Base-by-base conservation (phyloP, 495 filamentous ascomycete species). In the Xylaria telfairii region DNA sequence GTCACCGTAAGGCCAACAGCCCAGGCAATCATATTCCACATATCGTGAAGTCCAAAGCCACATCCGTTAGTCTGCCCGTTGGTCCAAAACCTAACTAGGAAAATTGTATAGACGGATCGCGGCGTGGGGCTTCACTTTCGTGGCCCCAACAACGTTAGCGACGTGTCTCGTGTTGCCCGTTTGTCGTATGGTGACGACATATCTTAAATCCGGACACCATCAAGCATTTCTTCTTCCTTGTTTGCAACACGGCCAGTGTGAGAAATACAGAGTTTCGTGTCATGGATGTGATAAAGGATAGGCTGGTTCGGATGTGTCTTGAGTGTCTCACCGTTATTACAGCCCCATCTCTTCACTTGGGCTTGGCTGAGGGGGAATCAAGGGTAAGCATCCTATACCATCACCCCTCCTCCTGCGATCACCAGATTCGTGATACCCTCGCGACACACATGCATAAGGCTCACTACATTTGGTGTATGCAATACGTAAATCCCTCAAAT, bases 371-470 rank as follows among this genome's bases (percentile, higher is more conserved):
- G 46, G 37, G 62, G 62, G 19, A 32, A 51, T 8, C 62, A 65
- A 51, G 62, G 62, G 42, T 65, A 19, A 51, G 62, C 21, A 28
- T 65, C 39, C 61, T 42, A 30, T 44, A 44, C 39, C 41, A 30
- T n/a, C n/a, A 19, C n/a, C 39, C 24, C 39, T 24, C 61, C 61
- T 42, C 39, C 39, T 26, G n/a, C 21, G 37, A 61, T 42, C 37
- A 24, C 21, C 4, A 61, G 32, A 61, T 61, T 39, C 59, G 37
- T 39, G 34, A 61, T 61, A 59, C 13, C 32, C 7, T 59, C 54
- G 26, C 54, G 30, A 34, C 3, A 54, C 24, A 59, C 6, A 59
- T n/a, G 30, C 28, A 37, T 37, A 34, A 30, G 56, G 30, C 30
- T 59, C 30, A 59, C 17, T 37, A 21, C 13, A n/a, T 37, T 19